Conservation (phyloP, 257 asterid species). For the Ocimum tenuiflorum region DNA sequence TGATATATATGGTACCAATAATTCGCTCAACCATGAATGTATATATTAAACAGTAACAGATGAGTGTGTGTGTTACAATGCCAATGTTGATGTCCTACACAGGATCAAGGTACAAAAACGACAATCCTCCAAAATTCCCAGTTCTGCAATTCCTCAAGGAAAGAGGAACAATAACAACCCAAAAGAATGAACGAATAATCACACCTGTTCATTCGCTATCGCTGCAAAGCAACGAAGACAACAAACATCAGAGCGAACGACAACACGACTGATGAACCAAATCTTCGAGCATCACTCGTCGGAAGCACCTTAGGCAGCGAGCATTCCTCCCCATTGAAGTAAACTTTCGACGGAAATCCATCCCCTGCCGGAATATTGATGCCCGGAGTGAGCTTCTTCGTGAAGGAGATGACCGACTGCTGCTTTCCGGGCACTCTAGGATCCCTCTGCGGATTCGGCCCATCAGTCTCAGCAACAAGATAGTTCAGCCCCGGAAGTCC, state of each 20-base stretch:
- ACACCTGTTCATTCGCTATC: conserved; percentile 23
- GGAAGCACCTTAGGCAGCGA: conserved; percentile 63
- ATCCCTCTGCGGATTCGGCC: conserved; percentile 41
- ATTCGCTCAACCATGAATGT: conserved; percentile 7
- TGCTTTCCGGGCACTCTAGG: conserved; percentile 80
- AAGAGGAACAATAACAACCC: conserved; percentile 17
- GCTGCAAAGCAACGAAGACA: conserved; percentile 35
- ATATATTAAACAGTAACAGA: conserved; percentile 12
- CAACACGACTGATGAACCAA: conserved; percentile 23
- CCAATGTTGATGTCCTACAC: not conserved
- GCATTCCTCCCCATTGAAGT: conserved; percentile 94
- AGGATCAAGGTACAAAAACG: conserved; percentile 12
- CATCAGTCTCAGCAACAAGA: conserved; percentile 64
- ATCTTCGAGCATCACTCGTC: conserved; percentile 29
- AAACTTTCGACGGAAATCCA: conserved; percentile 80
- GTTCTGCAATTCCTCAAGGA: not conserved
- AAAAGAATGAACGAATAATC: conserved; percentile 65
- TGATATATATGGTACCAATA: too few relatives aligned
- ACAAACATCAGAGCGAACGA: conserved; percentile 19
- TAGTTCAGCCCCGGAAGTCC: conserved; percentile 71
- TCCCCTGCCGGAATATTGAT: conserved; percentile 58
- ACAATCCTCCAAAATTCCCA: not conserved
- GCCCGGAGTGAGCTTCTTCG: conserved; percentile 63
- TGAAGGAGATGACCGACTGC: conserved; percentile 86
- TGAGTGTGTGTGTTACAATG: conserved; percentile 29